Evolutionary conservation across 805 yeast species (phyloP).

Genomic region (Kazachstania taianensis): DNA sequence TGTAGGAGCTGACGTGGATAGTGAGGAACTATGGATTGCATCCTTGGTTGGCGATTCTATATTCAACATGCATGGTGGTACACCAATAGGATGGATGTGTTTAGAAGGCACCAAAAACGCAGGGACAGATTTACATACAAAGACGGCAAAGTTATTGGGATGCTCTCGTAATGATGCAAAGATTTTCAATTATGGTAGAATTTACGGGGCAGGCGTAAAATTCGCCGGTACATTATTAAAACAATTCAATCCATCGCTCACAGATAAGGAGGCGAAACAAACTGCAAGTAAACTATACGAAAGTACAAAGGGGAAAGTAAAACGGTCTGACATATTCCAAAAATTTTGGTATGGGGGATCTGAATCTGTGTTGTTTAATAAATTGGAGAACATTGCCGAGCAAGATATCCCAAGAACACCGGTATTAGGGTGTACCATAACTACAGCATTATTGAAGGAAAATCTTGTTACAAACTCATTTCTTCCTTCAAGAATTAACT

Average conservation of each 20-base stretch:
- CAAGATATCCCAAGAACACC: conserved; percentile 80
- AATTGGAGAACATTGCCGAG: conserved; percentile 77
- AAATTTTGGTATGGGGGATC: conserved; percentile 79
- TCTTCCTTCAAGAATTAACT: conserved; percentile 84
- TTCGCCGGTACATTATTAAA: conserved; percentile 79
- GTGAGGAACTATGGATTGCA: conserved; percentile 98
- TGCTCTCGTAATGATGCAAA: conserved; percentile 89
- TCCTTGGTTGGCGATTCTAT: conserved; percentile 87
- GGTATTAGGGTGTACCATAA: conserved; percentile 84
- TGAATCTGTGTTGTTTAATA: conserved; percentile 85
- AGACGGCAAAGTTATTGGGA: conserved; percentile 82
- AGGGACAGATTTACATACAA: conserved; percentile 91
- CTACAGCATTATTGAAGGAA: conserved; percentile 61
- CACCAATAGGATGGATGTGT: conserved; percentile 99
- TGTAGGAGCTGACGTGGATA: conserved; percentile 98
- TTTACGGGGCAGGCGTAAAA: conserved; percentile 93
- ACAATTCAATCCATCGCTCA: conserved; percentile 65
- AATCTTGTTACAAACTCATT: conserved; percentile 59
- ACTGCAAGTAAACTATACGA: conserved; percentile 62
- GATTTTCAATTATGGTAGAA: conserved; percentile 91
- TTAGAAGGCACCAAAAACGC: conserved; percentile 87
- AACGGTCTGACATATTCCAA: conserved; percentile 24
- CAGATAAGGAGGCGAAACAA: conserved; percentile 53
- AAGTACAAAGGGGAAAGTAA: conserved; percentile 68
- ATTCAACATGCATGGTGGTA: conserved; percentile 85